A percentile compares a stretch with the other conserved stretches of the same genome.
Evolutionary conservation across 2,329 filamentous ascomycete genomes (phyloP).

Genomic region (Aspergillus pseudoviridinutans): DNA sequence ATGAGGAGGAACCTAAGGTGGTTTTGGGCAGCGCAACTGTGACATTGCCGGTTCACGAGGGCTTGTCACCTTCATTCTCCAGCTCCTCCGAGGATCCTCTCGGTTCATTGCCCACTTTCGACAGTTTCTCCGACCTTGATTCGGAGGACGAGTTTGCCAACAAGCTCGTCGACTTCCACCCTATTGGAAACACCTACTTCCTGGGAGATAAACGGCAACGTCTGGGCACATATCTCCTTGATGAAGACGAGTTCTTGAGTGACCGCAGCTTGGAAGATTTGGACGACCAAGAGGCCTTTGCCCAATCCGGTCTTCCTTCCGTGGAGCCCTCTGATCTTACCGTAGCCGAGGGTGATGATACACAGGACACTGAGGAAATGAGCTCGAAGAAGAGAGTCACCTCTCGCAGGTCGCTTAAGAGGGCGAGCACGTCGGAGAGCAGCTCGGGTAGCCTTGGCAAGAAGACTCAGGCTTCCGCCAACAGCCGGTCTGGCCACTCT

Average conservation of each 20-base stretch:
- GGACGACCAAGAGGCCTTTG: constrained; percentile 60
- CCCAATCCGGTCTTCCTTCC: constrained; percentile 60
- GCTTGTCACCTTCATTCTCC: constrained; percentile 36
- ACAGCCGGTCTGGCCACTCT: constrained; percentile 24
- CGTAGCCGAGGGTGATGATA: constrained; percentile 39
- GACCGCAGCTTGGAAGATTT: constrained; percentile 73
- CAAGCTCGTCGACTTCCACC: constrained; percentile 66
- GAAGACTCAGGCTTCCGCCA: constrained; percentile 28
- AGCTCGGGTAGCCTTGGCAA: constrained; percentile 27
- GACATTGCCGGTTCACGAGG: constrained; percentile 36
- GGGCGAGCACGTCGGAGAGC: constrained; percentile 21
- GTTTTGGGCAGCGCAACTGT: constrained; percentile 34
- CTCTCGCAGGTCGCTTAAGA: constrained; percentile 36
- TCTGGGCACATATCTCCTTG: constrained; percentile 65
- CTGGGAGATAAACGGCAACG: constrained; percentile 67
- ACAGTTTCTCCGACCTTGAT: constrained; percentile 84
- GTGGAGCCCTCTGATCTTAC: constrained; percentile 47
- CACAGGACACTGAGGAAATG: constrained; percentile 32
- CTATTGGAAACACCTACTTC: constrained; percentile 56
- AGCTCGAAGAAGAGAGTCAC: constrained; percentile 49
- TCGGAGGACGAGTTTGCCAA: constrained; percentile 83
- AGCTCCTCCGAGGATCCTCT: constrained; percentile 46
- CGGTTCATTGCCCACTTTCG: constrained; percentile 67
- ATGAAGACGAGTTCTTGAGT: constrained; percentile 73
- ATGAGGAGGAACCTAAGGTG: constrained; percentile 37